These are phyloP conservation scores for Yamadazyma pseudoaaseri DNA, from an alignment of 1,139 yeast species.

Conservation along the genomic window DNA sequence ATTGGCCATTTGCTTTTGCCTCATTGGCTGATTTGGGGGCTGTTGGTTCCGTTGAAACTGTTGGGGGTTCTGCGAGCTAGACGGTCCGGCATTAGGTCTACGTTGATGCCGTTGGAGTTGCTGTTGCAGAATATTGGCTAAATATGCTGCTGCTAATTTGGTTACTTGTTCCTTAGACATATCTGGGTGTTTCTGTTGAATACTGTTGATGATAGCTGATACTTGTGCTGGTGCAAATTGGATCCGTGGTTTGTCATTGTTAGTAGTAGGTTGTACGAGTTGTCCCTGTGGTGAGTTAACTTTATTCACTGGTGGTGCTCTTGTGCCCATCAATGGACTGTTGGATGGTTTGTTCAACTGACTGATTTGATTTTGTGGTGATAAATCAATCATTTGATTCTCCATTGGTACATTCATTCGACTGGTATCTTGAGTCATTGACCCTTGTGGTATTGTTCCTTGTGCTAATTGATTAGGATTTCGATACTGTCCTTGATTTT, in stretches of 20 bases:
- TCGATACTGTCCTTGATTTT: conserved; percentile 33
- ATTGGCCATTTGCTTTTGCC: conserved; percentile 29
- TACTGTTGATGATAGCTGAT: conserved; percentile 65
- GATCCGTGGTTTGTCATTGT: conserved; percentile 32
- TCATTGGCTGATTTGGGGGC: conserved; percentile 18
- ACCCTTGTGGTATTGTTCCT: neutral
- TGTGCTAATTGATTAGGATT: conserved; percentile 5
- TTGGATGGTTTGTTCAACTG: conserved; percentile 6
- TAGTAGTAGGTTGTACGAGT: conserved; percentile 17
- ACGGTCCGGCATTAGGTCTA: conserved; percentile 31
- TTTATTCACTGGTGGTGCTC: conserved; percentile 15
- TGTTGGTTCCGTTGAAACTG: conserved; percentile 29
- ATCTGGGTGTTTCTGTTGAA: conserved; percentile 67
- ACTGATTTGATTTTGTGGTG: conserved; percentile 5
- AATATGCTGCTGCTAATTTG: conserved; percentile 66
- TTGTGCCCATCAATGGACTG: conserved; percentile 15
- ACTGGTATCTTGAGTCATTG: neutral
- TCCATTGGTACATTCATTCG: neutral
- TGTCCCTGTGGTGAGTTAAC: conserved; percentile 6
- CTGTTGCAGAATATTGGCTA: conserved; percentile 58
- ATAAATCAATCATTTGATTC: neutral
- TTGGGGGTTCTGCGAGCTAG: conserved; percentile 41
- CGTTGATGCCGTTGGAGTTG: conserved; percentile 38
- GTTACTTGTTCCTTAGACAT: conserved; percentile 71
- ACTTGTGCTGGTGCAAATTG: conserved; percentile 64